phyloP scores from a whole-genome alignment of 441 rosid genomes.

The Daphne laureola region DNA sequence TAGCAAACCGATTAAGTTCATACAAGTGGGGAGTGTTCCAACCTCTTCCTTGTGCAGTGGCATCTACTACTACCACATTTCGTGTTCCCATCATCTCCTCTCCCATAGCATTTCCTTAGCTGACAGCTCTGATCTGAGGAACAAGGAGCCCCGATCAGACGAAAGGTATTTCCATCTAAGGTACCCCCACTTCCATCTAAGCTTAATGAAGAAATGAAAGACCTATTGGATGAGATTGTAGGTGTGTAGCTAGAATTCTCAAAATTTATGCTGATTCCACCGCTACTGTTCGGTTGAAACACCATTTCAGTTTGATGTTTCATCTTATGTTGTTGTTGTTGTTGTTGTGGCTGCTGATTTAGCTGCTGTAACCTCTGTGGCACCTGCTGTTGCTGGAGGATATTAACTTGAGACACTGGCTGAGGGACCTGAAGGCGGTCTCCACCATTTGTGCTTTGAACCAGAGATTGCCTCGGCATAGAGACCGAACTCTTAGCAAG shows the following conservation, averaged over 20 bases:
- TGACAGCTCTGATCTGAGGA: constrained; percentile 60
- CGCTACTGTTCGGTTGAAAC: constrained; percentile 48
- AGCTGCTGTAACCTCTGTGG: constrained; percentile 35
- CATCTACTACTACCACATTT: constrained; percentile 63
- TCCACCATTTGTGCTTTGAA: constrained; percentile 50
- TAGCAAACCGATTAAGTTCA: not conserved
- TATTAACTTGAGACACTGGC: constrained; percentile 19
- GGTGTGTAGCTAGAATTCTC: constrained; percentile 61
- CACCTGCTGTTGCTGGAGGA: constrained; percentile 19
- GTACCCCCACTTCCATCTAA: constrained; percentile 57
- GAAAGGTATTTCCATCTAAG: constrained; percentile 44
- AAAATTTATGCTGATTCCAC: constrained; percentile 38
- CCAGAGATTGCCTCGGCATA: constrained; percentile 44
- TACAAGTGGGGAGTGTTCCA: constrained; percentile 2
- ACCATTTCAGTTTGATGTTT: constrained; percentile 58
- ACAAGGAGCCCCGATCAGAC: constrained; percentile 45
- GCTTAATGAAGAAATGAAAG: constrained; percentile 60
- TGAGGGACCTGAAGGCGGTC: constrained; percentile 37
- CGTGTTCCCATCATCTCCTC: constrained; percentile 58
- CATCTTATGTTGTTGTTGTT: constrained; percentile 43
- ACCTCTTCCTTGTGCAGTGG: constrained; percentile 83
- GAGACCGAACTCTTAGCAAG: constrained; percentile 41
- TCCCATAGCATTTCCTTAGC: constrained; percentile 44
- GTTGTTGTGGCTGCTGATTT: constrained; percentile 31
- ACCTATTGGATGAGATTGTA: constrained; percentile 53